These are phyloP conservation scores for Podila epigama DNA, from an alignment of 192 early-diverging fungal genomes.

Conservation along the genomic window DNA sequence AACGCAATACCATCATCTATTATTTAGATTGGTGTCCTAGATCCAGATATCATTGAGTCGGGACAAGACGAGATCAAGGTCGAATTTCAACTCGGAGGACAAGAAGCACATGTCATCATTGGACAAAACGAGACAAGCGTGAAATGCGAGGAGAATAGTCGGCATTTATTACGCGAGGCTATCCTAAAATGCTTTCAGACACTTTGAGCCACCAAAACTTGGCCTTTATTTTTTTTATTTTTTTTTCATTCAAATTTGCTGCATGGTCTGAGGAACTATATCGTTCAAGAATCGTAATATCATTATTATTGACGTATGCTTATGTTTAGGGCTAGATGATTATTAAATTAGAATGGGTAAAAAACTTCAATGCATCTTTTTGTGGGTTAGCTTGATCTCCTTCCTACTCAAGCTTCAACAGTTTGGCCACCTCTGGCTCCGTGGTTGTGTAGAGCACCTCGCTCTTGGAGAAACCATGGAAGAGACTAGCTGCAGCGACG, in stretches of 20 bases:
- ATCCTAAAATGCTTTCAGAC: slow-evolving; percentile 41
- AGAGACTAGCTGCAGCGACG: slow-evolving; percentile 83
- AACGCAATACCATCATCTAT: neutral
- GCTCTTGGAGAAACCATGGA: slow-evolving; percentile 89
- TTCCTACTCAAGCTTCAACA: slow-evolving; percentile 1
- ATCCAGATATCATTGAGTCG: slow-evolving; percentile 19
- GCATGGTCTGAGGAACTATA: no score
- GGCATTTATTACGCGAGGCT: slow-evolving; percentile 25
- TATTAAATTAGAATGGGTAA: no score
- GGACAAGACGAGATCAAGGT: slow-evolving; percentile 26
- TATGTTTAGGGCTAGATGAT: no score
- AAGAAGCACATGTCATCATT: slow-evolving; percentile 17
- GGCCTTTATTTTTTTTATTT: no score
- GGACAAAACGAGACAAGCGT: slow-evolving; percentile 32
- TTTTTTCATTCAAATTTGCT: no score
- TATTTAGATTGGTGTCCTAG: slow-evolving; percentile 23
- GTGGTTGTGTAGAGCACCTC: slow-evolving; percentile 90
- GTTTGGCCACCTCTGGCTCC: slow-evolving; percentile 18
- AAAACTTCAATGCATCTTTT: no score
- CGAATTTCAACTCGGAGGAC: slow-evolving; percentile 33
- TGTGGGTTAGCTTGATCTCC: no score
- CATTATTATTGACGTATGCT: no score
- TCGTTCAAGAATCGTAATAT: no score
- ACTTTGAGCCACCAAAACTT: no score
- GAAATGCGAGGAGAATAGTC: slow-evolving; percentile 29